Base-by-base conservation (phyloP, 306 rosid genomes). In the Quercus dentata region DNA sequence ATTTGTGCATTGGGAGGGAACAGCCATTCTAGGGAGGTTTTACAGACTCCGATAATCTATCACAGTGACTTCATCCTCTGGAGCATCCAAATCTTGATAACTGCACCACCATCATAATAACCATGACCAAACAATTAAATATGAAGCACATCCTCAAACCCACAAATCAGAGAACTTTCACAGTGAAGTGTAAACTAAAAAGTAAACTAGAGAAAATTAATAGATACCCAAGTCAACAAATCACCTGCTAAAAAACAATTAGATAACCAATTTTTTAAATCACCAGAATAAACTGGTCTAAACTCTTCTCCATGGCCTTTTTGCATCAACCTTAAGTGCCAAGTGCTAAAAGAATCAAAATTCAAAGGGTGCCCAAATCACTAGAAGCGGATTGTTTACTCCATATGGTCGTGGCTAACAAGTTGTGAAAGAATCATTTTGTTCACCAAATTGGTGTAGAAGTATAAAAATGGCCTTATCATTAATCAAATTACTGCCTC, bases 21-120 rank as follows among this genome's bases (percentile, higher is more conserved):
- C 74, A 46, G 64, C 57, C 81, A 76, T 68, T 74, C 73, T 71
- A 57, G 30, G 18, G 44, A 54, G 46, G 77, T 44, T 76, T 67
- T 91, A 95, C 88, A 95, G 90, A 87, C 99, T 95, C 85, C 99
- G 85, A 83, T 95, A 95, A 80, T 95, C 99, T 82, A 95, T 95
- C 89, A 95, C 99, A 2, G 99, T 92, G 76, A 95, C 98, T 85
- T 95, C 99, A 63, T 95, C 99, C 35, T 95, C 99, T 0, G 97
- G 99, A 14, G 96, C 99, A 81, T 95, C 99, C 79, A 95, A 85
- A 80, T 95, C 99, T 90, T 92, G 98, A 83, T 95, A 95, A 81
- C 99, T 95, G 95, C 87, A 75, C 75, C 80, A 81, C 79, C 82
- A 69, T 31, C 70, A 14, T 55, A 64, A 71, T 46, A 33, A 8